These are phyloP conservation scores for Stephania japonica DNA, from an alignment of 164 flowering plant genomes.

Conservation along the genomic window DNA sequence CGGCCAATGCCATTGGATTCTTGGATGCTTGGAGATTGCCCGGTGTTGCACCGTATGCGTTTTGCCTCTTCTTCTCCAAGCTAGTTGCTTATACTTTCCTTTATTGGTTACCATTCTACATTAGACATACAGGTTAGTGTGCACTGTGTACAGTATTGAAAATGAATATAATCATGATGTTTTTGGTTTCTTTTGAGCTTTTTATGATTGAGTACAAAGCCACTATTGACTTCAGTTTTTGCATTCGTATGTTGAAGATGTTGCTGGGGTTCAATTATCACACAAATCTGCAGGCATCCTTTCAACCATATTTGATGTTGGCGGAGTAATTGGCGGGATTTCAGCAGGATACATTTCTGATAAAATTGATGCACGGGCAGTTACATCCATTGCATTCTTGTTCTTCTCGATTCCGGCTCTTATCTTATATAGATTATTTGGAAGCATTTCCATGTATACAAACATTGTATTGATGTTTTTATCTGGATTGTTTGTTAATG, in stretches of 20 bases:
- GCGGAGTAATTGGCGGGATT: slow-evolving; percentile 93
- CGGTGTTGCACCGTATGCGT: slow-evolving; percentile 81
- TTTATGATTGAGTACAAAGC: not conserved
- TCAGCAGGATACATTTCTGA: slow-evolving; percentile 81
- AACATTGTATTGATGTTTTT: slow-evolving; percentile 70
- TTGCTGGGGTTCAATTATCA: slow-evolving; percentile 83
- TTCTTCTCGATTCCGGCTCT: slow-evolving; percentile 77
- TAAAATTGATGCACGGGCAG: slow-evolving; percentile 77
- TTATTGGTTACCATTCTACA: slow-evolving; percentile 95
- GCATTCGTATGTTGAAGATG: slow-evolving; percentile 42
- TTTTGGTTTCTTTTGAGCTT: not conserved
- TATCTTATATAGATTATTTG: slow-evolving; percentile 60
- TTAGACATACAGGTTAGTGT: slow-evolving; percentile 79
- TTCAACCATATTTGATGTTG: slow-evolving; percentile 83
- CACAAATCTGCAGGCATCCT: slow-evolving; percentile 83
- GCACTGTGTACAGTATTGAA: too few relatives aligned
- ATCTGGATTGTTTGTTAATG: slow-evolving; percentile 84
- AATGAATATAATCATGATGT: not conserved
- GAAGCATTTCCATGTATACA: slow-evolving; percentile 55
- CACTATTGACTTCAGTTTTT: slow-evolving; percentile 3
- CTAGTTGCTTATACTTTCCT: slow-evolving; percentile 95
- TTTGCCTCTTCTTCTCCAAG: slow-evolving; percentile 94
- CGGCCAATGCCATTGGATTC: slow-evolving; percentile 68
- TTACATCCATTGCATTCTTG: slow-evolving; percentile 66
- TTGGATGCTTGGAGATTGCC: slow-evolving; percentile 94